Conservation (phyloP, 257 asterid species). For the Ocimum tenuiflorum region DNA sequence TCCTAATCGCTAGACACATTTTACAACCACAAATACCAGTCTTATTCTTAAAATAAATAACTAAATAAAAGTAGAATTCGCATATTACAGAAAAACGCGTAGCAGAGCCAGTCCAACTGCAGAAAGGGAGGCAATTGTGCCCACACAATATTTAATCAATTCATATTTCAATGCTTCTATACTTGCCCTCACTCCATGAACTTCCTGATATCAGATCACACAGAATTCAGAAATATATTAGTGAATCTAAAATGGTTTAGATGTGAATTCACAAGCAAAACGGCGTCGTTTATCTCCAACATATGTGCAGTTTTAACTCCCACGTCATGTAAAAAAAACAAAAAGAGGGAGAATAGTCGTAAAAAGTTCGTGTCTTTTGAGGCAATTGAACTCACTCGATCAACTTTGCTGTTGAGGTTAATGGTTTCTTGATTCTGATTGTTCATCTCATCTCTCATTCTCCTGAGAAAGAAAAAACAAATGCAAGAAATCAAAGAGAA, state of each 20-base stretch:
- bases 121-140: slow-evolving; percentile 72
- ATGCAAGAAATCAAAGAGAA: neutral
- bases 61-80: neutral
- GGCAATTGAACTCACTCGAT: slow-evolving; percentile 70
- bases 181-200: slow-evolving; percentile 64
- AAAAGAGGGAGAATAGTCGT: too few relatives aligned
- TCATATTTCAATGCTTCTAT: slow-evolving; percentile 86
- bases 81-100: slow-evolving; percentile 48
- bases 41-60: slow-evolving; percentile 4
- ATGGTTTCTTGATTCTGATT: slow-evolving; percentile 78
- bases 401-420: slow-evolving; percentile 83
- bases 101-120: slow-evolving; percentile 82
- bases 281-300: too few relatives aligned
- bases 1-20: slow-evolving; percentile 1
- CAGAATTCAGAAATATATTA: neutral
- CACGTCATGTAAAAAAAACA: too few relatives aligned
- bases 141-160: slow-evolving; percentile 85
- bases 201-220: slow-evolving; percentile 50
- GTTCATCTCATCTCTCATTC: slow-evolving; percentile 82
- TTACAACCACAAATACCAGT: slow-evolving; percentile 12
- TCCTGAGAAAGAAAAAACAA: slow-evolving; percentile 43
- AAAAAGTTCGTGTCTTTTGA: too few relatives aligned
- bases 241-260: too few relatives aligned
- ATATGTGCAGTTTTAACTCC: too few relatives aligned
- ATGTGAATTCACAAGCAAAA: too few relatives aligned